A percentile compares a stretch with the other conserved stretches of the same genome.
These are phyloP conservation scores for Chalara sp. DNA, from an alignment of 2,329 filamentous ascomycete species.

Conservation along the genomic window DNA sequence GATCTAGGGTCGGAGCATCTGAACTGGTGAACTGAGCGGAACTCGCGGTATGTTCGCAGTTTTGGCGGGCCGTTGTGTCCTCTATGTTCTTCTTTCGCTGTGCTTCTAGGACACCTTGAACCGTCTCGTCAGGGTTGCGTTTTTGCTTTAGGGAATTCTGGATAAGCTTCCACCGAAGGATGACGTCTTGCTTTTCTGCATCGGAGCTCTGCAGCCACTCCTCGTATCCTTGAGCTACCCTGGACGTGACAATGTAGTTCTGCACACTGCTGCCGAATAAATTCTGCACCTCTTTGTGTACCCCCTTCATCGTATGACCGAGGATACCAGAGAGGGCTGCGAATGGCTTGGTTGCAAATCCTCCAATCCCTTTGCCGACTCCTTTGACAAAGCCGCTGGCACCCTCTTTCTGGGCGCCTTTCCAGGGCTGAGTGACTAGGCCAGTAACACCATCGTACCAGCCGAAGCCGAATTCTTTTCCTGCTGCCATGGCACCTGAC, in stretches of 20 bases:
- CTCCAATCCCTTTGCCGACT: slow-evolving; percentile 73
- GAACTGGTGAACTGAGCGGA: slow-evolving; percentile 9
- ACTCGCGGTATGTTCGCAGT: slow-evolving; percentile 31
- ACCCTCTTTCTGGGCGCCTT: slow-evolving; percentile 58
- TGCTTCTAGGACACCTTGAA: slow-evolving; percentile 18
- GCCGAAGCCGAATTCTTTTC: slow-evolving; percentile 67
- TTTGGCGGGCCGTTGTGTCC: slow-evolving; percentile 28
- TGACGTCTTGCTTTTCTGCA: slow-evolving; percentile 55
- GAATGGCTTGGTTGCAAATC: slow-evolving; percentile 68
- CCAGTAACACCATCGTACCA: slow-evolving; percentile 76
- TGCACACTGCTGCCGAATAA: slow-evolving; percentile 62
- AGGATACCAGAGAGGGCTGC: slow-evolving; percentile 60
- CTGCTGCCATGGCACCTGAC: slow-evolving; percentile 67
- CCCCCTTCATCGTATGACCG: slow-evolving; percentile 72
- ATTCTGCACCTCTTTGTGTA: slow-evolving; percentile 68
- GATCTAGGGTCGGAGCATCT: slow-evolving; percentile 10
- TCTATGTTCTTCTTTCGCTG: slow-evolving; percentile 39
- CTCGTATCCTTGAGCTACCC: slow-evolving; percentile 65
- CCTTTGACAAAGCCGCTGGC: slow-evolving; percentile 67
- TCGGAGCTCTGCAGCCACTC: slow-evolving; percentile 48
- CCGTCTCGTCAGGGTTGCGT: background rate
- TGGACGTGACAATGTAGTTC: slow-evolving; percentile 70
- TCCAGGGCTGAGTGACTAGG: slow-evolving; percentile 67
- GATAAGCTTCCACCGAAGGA: slow-evolving; percentile 43
- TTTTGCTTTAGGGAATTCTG: slow-evolving; percentile 13